A percentile compares a stretch with the other conserved stretches of the same genome.
Evolutionary conservation across 1,284 basidiomycete genomes (phyloP).

Genomic region (Ustilago shanxiensis): DNA sequence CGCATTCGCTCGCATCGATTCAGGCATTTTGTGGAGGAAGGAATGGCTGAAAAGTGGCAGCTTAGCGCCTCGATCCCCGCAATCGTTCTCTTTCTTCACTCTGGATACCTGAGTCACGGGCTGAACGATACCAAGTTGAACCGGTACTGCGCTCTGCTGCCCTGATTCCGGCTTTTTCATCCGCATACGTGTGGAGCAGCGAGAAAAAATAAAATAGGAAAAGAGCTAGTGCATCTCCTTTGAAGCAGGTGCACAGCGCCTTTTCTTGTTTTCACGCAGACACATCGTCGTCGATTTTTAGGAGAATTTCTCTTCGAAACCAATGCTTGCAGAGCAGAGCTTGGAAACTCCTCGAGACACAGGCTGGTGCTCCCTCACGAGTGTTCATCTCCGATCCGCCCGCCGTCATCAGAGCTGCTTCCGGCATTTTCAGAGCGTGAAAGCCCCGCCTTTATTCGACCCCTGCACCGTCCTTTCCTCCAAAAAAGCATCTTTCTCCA

Average conservation of each 20-base stretch:
- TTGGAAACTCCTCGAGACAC: neutral
- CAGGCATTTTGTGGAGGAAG: slow-evolving; percentile 14
- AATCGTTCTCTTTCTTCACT: neutral
- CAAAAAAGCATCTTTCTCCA: neutral
- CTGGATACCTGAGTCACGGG: slow-evolving; percentile 9
- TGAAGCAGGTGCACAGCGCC: slow-evolving; percentile 9
- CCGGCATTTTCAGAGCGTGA: slow-evolving; percentile 32
- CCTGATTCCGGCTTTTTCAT: slow-evolving; percentile 17
- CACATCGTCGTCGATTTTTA: neutral
- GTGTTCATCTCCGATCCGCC: slow-evolving; percentile 38
- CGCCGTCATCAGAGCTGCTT: slow-evolving; percentile 18
- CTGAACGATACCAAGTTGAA: slow-evolving; percentile 1
- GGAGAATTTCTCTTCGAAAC: neutral
- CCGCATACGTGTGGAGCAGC: slow-evolving; percentile 18
- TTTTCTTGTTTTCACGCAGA: slow-evolving; percentile 1
- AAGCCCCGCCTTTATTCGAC: slow-evolving; percentile 13
- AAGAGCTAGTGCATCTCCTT: neutral
- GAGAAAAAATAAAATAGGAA: no score
- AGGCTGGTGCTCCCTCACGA: neutral
- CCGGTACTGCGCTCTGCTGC: slow-evolving; percentile 33
- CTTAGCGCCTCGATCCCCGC: slow-evolving; percentile 42
- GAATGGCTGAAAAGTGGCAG: slow-evolving; percentile 4
- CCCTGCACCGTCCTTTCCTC: neutral
- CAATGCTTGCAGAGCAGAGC: no score
- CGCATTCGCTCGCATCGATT: neutral